Evolutionary conservation across 805 yeast species (phyloP), one percentile per base, ranked within the genome.

Genomic region (Scheffersomyces coipomensis): DNA sequence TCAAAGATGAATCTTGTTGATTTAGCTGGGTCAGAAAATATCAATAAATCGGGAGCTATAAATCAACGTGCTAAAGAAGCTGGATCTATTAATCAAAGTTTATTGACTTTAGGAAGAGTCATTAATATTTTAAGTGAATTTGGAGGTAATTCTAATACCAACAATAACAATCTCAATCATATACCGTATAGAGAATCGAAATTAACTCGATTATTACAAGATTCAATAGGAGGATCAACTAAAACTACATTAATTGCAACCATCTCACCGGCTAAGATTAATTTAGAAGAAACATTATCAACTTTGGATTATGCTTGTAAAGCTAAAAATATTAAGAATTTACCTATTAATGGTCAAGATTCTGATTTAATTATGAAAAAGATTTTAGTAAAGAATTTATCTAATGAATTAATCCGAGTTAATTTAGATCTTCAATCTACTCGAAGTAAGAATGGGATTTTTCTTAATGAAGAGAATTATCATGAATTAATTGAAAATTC

Each of bases 21-120:
- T 65, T 71, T 91, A 47, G 99, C 98, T 0, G 98, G 99, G 0
- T 86, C 96, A 4, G 99, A 91, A 58, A 90, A 90, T 56, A 83
- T 91, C 38, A 77, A 71, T 46, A 71, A 88, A 51, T 86, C 96
- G 0, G 99, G 99, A 2, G 96, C 97, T 0, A 72, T 79, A 18
- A 81, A 85, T 48, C 84, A 80, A 55, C 73, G 96, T 32, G 97
- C 96, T 0, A 81, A 88, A 48, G 99, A 91, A 56, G 96, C 97
- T 0, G 97, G 97, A 0, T 79, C 88, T 15, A 90, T 90, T 36
- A 91, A 91, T 60, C 96, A 88, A 60, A 84, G 95, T 59, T 68
- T 91, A 37, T 65, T 91, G 26, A 83, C 97, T 0, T 70, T 91
- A 31, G 98, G 98, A 1, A 71, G 96, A 45, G 97, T 91, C 1